Evolutionary conservation across 2,329 filamentous ascomycete genomes (phyloP).

Genomic region (Apiospora marii): DNA sequence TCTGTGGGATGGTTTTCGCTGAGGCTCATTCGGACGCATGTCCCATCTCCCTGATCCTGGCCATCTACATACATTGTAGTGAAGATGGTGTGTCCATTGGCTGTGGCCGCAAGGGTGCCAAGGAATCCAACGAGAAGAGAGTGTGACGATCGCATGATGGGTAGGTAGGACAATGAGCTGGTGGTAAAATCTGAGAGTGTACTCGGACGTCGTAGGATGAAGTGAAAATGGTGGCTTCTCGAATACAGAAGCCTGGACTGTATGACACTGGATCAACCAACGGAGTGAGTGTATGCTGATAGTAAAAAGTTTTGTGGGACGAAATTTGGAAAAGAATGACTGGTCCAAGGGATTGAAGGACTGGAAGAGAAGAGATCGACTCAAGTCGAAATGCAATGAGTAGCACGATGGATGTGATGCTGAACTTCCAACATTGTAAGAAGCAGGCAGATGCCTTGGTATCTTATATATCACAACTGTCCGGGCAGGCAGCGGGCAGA

Average conservation of each 20-base stretch:
- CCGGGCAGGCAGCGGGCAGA: background rate
- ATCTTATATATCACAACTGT: constrained; percentile 8
- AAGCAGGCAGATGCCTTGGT: background rate
- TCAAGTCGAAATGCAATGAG: background rate
- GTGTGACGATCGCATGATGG: constrained; percentile 48
- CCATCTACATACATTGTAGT: constrained; percentile 70
- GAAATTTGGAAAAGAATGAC: constrained; percentile 13
- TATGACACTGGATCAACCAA: constrained; percentile 8
- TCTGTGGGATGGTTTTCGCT: constrained; percentile 59
- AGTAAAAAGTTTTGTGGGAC: background rate
- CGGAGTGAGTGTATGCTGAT: constrained; percentile 11
- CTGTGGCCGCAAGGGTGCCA: constrained; percentile 45
- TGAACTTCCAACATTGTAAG: background rate
- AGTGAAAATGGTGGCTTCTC: background rate
- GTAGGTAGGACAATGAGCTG: background rate
- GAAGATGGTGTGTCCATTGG: constrained; percentile 67
- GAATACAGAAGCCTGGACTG: background rate
- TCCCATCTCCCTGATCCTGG: constrained; percentile 72
- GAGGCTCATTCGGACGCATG: constrained; percentile 73
- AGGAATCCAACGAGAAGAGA: constrained; percentile 45
- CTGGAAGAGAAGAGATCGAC: constrained; percentile 8
- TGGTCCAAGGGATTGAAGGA: constrained; percentile 27
- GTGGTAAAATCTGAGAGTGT: background rate
- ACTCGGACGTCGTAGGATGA: background rate
- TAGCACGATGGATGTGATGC: background rate